Conservation (phyloP, 768 basidiomycete species). For the Collybiopsis confluens region DNA sequence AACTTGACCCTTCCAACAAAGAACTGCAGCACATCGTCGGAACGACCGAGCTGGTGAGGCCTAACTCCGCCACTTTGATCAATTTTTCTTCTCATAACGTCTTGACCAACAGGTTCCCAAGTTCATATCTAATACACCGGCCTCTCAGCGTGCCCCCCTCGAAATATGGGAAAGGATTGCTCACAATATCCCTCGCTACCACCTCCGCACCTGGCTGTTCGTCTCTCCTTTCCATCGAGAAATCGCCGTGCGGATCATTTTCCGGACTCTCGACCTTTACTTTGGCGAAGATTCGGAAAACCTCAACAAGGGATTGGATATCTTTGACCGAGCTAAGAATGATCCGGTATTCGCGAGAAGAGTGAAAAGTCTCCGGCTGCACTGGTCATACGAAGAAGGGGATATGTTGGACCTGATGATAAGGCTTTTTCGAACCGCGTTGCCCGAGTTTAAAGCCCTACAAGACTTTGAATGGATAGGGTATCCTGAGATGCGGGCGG, state of each 20-base stretch:
- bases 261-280: constrained; percentile 64
- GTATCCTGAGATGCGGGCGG: constrained; percentile 65
- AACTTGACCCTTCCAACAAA: constrained; percentile 56
- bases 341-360: constrained; percentile 58
- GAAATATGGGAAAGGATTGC: constrained; percentile 72
- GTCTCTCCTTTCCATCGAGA: constrained; percentile 61
- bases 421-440: constrained; percentile 58
- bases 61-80: constrained; percentile 3
- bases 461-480: constrained; percentile 75
- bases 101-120: constrained; percentile 24
- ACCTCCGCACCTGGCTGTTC: constrained; percentile 67
- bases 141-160: constrained; percentile 55
- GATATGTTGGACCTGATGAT: constrained; percentile 62
- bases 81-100: background rate
- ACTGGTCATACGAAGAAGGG: constrained; percentile 69
- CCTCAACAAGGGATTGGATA: constrained; percentile 57
- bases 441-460: constrained; percentile 59
- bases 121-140: constrained; percentile 51
- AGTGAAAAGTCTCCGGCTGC: constrained; percentile 55
- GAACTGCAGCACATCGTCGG: constrained; percentile 49
- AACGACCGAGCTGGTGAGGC: constrained; percentile 41
- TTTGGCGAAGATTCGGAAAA: constrained; percentile 63
- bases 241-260: constrained; percentile 61
- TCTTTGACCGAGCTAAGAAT: constrained; percentile 61
- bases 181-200: constrained; percentile 54